Conservation (phyloP, 148 eudicot genomes). For the Arbutus unedo region DNA sequence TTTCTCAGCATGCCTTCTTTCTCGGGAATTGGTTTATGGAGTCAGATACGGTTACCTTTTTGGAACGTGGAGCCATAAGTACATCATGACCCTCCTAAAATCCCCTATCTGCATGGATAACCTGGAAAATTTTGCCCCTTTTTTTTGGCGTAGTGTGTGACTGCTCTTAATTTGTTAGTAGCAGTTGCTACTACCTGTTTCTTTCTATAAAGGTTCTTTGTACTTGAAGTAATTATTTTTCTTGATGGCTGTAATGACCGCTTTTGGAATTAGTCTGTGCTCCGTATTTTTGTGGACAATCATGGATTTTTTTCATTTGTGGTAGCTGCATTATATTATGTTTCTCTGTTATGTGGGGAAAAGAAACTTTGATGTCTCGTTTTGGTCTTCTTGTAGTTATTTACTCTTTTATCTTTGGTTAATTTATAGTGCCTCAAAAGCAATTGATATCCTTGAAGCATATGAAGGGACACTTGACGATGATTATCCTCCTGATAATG, state of each 20-base stretch:
- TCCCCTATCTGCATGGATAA: neutral
- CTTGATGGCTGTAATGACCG: neutral
- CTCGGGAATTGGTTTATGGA: neutral
- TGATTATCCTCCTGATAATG: constrained; percentile 95
- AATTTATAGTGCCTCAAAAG: constrained; percentile 73
- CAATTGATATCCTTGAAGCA: constrained; percentile 96
- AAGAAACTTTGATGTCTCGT: neutral
- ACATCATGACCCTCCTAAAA: neutral
- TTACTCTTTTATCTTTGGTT: constrained; percentile 12
- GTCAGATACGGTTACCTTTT: neutral
- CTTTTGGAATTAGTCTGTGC: neutral
- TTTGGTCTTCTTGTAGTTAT: neutral
- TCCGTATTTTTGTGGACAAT: neutral
- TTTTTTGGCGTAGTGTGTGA: neutral
- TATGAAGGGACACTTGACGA: constrained; percentile 99
- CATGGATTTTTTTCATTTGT: neutral
- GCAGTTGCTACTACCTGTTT: neutral
- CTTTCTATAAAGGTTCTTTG: neutral
- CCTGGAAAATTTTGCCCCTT: constrained; percentile 1
- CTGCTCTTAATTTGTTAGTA: neutral
- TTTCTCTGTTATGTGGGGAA: neutral
- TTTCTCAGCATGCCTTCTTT: neutral
- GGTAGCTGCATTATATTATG: neutral
- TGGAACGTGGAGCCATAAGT: neutral
- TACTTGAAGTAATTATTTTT: neutral